Conservation (phyloP, 768 basidiomycete genomes). For the Phaeotremella skinneri region DNA sequence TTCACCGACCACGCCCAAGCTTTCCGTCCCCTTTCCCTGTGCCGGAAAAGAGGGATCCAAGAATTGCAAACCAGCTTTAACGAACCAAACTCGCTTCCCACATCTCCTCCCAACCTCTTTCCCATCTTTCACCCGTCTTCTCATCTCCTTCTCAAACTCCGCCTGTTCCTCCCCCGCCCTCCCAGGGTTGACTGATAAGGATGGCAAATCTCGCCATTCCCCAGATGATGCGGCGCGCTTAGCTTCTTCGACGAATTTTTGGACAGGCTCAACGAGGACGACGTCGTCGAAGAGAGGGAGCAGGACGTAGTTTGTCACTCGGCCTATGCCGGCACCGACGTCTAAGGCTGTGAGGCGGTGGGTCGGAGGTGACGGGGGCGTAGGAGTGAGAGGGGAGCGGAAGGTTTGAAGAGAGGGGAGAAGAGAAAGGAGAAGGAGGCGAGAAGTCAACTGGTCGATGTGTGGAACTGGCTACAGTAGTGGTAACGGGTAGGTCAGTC, state of each 20-base stretch:
- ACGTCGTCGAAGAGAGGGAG: constrained; percentile 85
- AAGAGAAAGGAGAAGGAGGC: constrained; percentile 78
- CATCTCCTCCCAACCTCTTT: constrained; percentile 22
- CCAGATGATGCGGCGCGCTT: constrained; percentile 23
- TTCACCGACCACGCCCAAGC: constrained; percentile 69
- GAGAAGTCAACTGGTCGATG: constrained; percentile 83
- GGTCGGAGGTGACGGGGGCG: constrained; percentile 31
- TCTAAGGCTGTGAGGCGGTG: constrained; percentile 74
- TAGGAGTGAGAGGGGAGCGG: constrained; percentile 65
- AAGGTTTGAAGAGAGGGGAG: constrained; percentile 76
- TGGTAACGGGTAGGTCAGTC: not conserved
- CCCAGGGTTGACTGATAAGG: not conserved
- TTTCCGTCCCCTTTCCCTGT: constrained; percentile 43
- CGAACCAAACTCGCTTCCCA: constrained; percentile 56
- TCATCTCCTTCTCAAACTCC: constrained; percentile 20
- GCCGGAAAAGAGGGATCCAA: constrained; percentile 66
- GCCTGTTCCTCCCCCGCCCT: constrained; percentile 2
- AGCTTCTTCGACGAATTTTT: constrained; percentile 68
- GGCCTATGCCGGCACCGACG: constrained; percentile 87
- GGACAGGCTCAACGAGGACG: constrained; percentile 84
- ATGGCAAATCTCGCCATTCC: constrained; percentile 40
- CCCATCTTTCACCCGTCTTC: constrained; percentile 51
- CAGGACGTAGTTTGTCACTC: constrained; percentile 83
- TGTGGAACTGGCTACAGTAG: constrained; percentile 74
- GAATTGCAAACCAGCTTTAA: constrained; percentile 74